Evolutionary conservation across 768 basidiomycete species (phyloP).

Genomic region (Lentinula raphanica): DNA sequence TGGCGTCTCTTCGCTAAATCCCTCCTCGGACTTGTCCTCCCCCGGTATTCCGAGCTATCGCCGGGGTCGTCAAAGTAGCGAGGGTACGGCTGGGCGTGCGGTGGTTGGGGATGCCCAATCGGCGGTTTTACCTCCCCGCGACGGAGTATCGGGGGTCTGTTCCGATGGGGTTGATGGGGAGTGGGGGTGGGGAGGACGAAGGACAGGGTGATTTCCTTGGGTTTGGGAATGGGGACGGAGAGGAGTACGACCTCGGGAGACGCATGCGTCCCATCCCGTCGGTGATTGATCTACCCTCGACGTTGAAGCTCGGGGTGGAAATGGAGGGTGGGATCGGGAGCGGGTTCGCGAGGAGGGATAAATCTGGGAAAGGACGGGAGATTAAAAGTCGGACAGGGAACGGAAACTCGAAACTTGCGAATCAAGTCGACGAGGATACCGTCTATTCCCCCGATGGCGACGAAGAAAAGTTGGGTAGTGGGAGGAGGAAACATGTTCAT

Average conservation of each 20-base stretch:
- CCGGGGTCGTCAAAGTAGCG: conserved; percentile 25
- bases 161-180: conserved; percentile 37
- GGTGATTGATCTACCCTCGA: conserved; percentile 58
- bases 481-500: conserved; percentile 29
- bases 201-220: conserved; percentile 39
- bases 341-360: conserved; percentile 5
- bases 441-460: conserved; percentile 19
- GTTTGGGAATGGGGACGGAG: conserved; percentile 33
- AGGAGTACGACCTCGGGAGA: conserved; percentile 8
- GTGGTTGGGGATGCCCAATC: conserved; percentile 67
- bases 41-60: conserved; percentile 73
- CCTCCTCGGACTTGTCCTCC: conserved; percentile 71
- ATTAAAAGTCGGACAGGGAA: conserved; percentile 22
- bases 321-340: conserved; percentile 16
- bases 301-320: conserved; percentile 21
- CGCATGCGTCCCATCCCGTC: conserved; percentile 47
- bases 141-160: conserved; percentile 75
- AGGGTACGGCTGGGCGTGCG: not conserved
- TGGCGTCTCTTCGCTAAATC: conserved; percentile 90
- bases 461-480: conserved; percentile 12
- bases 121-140: conserved; percentile 87
- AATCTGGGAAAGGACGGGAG: conserved; percentile 6
- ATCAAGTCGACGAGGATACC: conserved; percentile 5
- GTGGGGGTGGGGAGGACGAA: conserved; percentile 28
- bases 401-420: conserved; percentile 12